phyloP scores from a whole-genome alignment of 2,329 filamentous ascomycete species.

The Alternaria infectoria region DNA sequence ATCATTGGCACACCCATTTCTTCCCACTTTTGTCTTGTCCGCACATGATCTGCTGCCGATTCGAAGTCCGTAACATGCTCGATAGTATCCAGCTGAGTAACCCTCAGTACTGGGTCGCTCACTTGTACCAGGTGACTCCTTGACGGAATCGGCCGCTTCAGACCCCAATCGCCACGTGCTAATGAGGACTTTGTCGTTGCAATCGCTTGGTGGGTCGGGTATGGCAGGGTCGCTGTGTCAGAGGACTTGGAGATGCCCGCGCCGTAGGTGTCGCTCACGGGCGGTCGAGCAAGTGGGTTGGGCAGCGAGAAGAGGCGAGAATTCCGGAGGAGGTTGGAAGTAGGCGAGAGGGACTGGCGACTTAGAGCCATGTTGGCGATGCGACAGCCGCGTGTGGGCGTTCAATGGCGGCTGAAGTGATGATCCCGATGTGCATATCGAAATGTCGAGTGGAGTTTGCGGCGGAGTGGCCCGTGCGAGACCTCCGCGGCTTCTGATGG shows the following conservation, averaged over 20 bases:
- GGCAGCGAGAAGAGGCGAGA: constrained; percentile 92
- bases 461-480: constrained; percentile 10
- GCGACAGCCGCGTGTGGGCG: constrained; percentile 42
- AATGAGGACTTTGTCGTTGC: constrained; percentile 76
- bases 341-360: constrained; percentile 59
- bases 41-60: constrained; percentile 79
- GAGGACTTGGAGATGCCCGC: constrained; percentile 61
- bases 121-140: constrained; percentile 72
- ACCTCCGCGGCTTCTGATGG: constrained; percentile 26
- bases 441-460: constrained; percentile 21
- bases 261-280: constrained; percentile 53
- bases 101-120: constrained; percentile 73
- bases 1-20: constrained; percentile 78
- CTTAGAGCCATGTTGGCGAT: constrained; percentile 45
- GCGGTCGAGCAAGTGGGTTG: constrained; percentile 70
- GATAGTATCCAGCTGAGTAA: constrained; percentile 80
- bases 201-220: constrained; percentile 84
- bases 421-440: constrained; percentile 11
- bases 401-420: constrained; percentile 43
- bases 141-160: constrained; percentile 83
- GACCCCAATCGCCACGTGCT: constrained; percentile 84
- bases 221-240: constrained; percentile 73
- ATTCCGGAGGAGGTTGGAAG: constrained; percentile 75
- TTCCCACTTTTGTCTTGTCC: constrained; percentile 84
- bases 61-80: constrained; percentile 91